Conservation (phyloP, 2,329 filamentous ascomycete species). For the Colletotrichum tamarilloi region DNA sequence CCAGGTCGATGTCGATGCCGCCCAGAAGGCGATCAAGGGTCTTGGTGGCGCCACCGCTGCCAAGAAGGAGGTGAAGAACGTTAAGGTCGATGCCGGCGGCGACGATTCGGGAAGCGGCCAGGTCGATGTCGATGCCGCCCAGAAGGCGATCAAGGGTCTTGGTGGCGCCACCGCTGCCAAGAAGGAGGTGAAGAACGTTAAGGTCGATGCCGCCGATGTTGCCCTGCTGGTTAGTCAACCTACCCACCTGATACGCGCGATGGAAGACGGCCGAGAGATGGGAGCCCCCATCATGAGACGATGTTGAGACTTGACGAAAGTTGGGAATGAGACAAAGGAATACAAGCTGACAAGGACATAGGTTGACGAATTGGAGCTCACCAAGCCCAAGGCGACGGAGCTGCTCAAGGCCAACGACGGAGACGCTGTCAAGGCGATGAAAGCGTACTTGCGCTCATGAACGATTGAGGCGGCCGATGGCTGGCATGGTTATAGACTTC, state of each 20-base stretch:
- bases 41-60: constrained; percentile 54
- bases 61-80: constrained; percentile 63
- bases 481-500: constrained; percentile 7
- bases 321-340: neutral
- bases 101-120: constrained; percentile 56
- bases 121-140: constrained; percentile 77
- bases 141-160: constrained; percentile 77
- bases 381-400: constrained; percentile 79
- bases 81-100: constrained; percentile 79
- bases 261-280: neutral
- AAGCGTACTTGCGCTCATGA: constrained; percentile 57
- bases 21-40: constrained; percentile 77
- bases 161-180: constrained; percentile 49
- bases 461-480: neutral
- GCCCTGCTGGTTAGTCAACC: constrained; percentile 68
- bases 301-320: neutral
- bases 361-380: constrained; percentile 78
- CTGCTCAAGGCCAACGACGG: constrained; percentile 79
- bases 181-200: constrained; percentile 69
- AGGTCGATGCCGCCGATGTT: constrained; percentile 80
- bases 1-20: constrained; percentile 74
- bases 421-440: constrained; percentile 74
- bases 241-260: neutral
- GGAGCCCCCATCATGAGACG: neutral
- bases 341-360: constrained; percentile 41